Percentiles rank a stretch among this genome's conserved stretches.
These are phyloP conservation scores for Mucor lusitanicus DNA, from an alignment of 371 early-diverging fungal species.

Conservation along the genomic window DNA sequence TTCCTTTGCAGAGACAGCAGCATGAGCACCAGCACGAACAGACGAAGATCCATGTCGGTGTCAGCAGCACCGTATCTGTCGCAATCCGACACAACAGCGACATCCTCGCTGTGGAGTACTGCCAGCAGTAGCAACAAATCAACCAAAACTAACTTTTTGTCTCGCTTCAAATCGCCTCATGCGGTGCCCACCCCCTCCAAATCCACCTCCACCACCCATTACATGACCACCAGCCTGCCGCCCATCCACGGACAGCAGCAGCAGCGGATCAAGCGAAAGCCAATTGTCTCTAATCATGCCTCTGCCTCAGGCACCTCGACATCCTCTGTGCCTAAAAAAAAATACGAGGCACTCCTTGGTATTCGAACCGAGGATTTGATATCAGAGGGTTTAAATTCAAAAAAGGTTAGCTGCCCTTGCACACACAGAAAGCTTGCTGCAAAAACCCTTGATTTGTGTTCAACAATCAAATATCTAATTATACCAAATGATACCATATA, in stretches of 20 bases:
- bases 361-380: constrained; percentile 4
- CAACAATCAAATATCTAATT: not conserved
- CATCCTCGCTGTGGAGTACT: not conserved
- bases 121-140: not conserved
- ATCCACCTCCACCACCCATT: not conserved
- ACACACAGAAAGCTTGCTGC: not conserved
- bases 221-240: constrained; percentile 4
- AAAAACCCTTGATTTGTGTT: not conserved
- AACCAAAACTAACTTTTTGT: constrained; percentile 7
- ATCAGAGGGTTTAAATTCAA: constrained; percentile 8
- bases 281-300: not conserved
- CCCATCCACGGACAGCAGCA: constrained; percentile 13
- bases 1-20: not conserved
- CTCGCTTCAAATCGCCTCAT: constrained; percentile 5
- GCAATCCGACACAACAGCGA: constrained; percentile 7
- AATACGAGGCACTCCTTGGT: constrained; percentile 14
- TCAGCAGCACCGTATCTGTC: not conserved
- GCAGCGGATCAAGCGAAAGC: constrained; percentile 20
- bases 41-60: constrained; percentile 17
- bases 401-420: constrained; percentile 19
- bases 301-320: not conserved
- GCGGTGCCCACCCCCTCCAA: constrained; percentile 4
- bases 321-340: not conserved
- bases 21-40: not conserved
- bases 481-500: not conserved